Percentiles rank a stretch among this genome's conserved stretches.
Evolutionary conservation across 345 rosid species (phyloP).

Genomic region (Camelina neglecta): DNA sequence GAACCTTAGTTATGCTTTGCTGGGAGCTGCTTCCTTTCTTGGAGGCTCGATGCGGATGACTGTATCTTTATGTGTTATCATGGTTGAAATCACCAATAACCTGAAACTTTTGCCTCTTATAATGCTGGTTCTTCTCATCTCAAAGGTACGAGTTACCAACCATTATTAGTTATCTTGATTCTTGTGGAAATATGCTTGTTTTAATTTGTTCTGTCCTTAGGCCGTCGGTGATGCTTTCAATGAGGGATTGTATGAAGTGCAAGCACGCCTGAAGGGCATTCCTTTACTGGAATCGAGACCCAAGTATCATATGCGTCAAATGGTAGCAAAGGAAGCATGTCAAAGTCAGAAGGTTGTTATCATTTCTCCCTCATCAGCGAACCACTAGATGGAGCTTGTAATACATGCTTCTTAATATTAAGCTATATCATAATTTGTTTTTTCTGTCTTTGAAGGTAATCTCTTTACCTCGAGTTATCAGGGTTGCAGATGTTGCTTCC

Average conservation of each 20-base stretch:
- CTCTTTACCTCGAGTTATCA: slow-evolving; percentile 81
- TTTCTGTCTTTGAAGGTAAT: slow-evolving; percentile 62
- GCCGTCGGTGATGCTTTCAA: slow-evolving; percentile 99
- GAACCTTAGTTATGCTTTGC: slow-evolving; percentile 77
- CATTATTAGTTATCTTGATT: slow-evolving; percentile 29
- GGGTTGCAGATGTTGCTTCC: slow-evolving; percentile 86
- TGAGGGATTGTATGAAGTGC: slow-evolving; percentile 93
- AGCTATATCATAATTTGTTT: slow-evolving; percentile 16
- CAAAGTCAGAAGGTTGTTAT: slow-evolving; percentile 75
- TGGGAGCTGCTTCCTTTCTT: slow-evolving; percentile 99
- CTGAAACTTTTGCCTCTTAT: slow-evolving; percentile 91
- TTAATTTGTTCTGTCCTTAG: slow-evolving; percentile 48
- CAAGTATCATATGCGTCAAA: slow-evolving; percentile 75
- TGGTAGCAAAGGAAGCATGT: slow-evolving; percentile 83
- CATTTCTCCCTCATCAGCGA: slow-evolving; percentile 8
- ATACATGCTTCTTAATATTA: not conserved
- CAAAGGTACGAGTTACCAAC: slow-evolving; percentile 64
- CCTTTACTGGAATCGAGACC: slow-evolving; percentile 94
- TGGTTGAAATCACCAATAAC: slow-evolving; percentile 98
- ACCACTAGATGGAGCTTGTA: slow-evolving; percentile 20
- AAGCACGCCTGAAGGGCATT: slow-evolving; percentile 78
- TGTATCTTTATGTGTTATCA: slow-evolving; percentile 92
- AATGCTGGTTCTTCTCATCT: slow-evolving; percentile 98
- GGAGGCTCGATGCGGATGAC: slow-evolving; percentile 99
- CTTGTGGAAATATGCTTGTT: not conserved